Percentiles rank a stretch among this genome's conserved stretches.
Evolutionary conservation across 1,284 basidiomycete species (phyloP).

Genomic region (Porogramme epimiltina): DNA sequence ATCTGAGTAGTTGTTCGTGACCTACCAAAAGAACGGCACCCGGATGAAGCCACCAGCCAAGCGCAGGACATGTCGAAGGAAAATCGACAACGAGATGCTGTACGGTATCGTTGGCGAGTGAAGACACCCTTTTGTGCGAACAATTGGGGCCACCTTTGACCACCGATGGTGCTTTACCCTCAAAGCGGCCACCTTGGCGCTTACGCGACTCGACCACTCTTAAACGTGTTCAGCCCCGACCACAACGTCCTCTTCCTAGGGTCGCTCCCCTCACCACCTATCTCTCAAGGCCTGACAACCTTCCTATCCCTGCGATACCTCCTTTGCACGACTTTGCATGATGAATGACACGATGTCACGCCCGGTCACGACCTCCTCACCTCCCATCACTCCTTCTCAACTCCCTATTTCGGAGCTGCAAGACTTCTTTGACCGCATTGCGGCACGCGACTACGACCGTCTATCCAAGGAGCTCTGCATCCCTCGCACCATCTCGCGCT

Average conservation of each 20-base stretch:
- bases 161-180: slow-evolving; percentile 4
- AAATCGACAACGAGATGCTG: too few species aligned
- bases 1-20: too few species aligned
- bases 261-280: not conserved
- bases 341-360: not conserved
- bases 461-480: slow-evolving; percentile 18
- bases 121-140: not conserved
- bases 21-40: too few species aligned
- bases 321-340: not conserved
- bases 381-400: not conserved
- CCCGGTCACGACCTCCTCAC: slow-evolving; percentile 1
- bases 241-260: slow-evolving; percentile 9
- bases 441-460: slow-evolving; percentile 18
- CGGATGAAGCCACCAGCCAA: too few species aligned
- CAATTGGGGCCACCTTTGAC: slow-evolving; percentile 7
- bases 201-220: slow-evolving; percentile 5
- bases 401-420: slow-evolving; percentile 9
- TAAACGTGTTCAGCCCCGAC: slow-evolving; percentile 6
- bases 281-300: not conserved
- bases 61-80: too few species aligned
- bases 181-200: slow-evolving; percentile 12
- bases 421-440: slow-evolving; percentile 22
- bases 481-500: not conserved
- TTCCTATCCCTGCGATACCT: slow-evolving; percentile 1
- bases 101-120: too few species aligned